Percentiles rank a stretch among this genome's conserved stretches.
Evolutionary conservation across 768 basidiomycete genomes (phyloP).

Genomic region (Mycena leptocephala): DNA sequence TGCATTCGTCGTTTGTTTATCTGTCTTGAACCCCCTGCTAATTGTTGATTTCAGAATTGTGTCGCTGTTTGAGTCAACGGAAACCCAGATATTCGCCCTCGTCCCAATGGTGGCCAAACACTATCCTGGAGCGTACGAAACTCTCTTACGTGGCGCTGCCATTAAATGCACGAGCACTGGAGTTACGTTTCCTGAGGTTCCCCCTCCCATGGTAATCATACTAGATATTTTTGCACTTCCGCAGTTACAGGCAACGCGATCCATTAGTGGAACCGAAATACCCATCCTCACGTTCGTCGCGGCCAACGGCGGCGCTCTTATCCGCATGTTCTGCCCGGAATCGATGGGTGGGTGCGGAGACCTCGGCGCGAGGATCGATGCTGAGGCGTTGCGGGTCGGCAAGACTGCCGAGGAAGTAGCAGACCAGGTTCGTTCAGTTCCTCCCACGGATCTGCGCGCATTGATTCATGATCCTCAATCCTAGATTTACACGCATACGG

Average conservation of each 20-base stretch:
- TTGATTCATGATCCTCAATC: not conserved
- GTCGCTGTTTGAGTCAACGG: not conserved
- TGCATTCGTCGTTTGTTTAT: not conserved
- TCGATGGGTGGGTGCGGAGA: constrained; percentile 4
- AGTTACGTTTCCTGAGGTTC: not conserved
- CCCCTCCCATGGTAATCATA: not conserved
- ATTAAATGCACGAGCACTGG: constrained; percentile 11
- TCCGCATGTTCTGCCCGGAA: not conserved
- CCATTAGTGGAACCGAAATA: not conserved
- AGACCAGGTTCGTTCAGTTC: not conserved
- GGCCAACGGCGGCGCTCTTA: not conserved
- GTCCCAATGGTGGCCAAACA: not conserved
- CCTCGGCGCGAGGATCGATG: not conserved
- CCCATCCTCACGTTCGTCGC: constrained; percentile 1
- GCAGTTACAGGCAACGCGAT: not conserved
- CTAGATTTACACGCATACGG: not conserved
- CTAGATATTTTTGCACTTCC: not conserved
- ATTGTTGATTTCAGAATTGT: not conserved
- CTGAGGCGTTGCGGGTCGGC: not conserved
- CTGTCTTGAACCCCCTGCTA: no score
- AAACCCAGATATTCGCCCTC: not conserved
- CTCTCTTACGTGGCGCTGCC: not conserved
- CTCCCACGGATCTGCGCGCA: not conserved
- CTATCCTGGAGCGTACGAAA: not conserved
- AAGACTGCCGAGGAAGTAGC: not conserved